A percentile compares a stretch with the other conserved stretches of the same genome.
Evolutionary conservation across 2,329 filamentous ascomycete species (phyloP).

Genomic region (Periglandula ipomoeae): DNA sequence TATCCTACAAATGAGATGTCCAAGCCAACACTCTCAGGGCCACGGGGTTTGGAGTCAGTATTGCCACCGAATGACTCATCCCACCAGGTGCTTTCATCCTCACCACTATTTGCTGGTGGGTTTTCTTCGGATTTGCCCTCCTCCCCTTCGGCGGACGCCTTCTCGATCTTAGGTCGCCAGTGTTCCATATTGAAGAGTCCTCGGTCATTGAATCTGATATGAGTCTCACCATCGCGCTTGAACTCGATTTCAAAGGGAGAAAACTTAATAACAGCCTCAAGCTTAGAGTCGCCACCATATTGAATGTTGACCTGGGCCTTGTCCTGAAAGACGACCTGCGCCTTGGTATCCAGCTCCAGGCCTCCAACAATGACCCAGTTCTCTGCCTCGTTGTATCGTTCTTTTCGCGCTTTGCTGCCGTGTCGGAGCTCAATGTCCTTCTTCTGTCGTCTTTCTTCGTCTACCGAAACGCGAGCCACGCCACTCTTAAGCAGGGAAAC

Average conservation of each 20-base stretch:
- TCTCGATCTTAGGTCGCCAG: constrained; percentile 81
- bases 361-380: constrained; percentile 82
- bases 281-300: constrained; percentile 67
- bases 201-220: constrained; percentile 84
- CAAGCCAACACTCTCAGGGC: constrained; percentile 82
- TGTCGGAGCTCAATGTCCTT: constrained; percentile 83
- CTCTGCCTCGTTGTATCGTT: constrained; percentile 87
- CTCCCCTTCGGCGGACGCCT: constrained; percentile 51
- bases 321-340: constrained; percentile 57
- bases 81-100: constrained; percentile 93
- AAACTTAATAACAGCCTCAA: constrained; percentile 77
- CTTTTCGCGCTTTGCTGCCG: constrained; percentile 74
- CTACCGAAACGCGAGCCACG: constrained; percentile 75
- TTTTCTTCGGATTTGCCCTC: constrained; percentile 40
- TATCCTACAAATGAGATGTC: constrained; percentile 92
- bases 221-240: constrained; percentile 68
- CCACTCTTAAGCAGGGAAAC: constrained; percentile 87
- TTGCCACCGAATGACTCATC: constrained; percentile 93
- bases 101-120: constrained; percentile 37
- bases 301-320: constrained; percentile 62
- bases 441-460: constrained; percentile 84
- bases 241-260: constrained; percentile 82
- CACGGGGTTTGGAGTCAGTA: constrained; percentile 89
- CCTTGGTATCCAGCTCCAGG: constrained; percentile 60
- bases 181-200: constrained; percentile 90